Conservation (phyloP, 2,329 filamentous ascomycete species). For the Aspergillus ruber region DNA sequence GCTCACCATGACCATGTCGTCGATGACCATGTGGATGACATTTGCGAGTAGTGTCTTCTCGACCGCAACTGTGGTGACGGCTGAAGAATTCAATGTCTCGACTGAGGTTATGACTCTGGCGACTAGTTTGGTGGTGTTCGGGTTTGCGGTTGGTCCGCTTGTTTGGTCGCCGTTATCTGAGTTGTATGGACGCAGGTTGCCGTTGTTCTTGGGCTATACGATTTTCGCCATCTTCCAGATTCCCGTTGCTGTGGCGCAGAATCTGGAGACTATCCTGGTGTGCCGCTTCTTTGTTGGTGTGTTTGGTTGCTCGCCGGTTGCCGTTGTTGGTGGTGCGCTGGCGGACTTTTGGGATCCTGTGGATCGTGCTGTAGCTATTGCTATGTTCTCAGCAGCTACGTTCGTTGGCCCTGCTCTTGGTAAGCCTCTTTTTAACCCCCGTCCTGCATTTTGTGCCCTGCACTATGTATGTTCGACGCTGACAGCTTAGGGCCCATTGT, state of each 20-base stretch:
- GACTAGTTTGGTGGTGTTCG: slow-evolving; percentile 40
- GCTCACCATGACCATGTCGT: slow-evolving; percentile 25
- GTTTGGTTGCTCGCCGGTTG: slow-evolving; percentile 47
- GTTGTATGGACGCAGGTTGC: slow-evolving; percentile 44
- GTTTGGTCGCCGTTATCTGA: slow-evolving; percentile 43
- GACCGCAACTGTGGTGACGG: slow-evolving; percentile 35
- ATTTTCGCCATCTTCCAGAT: slow-evolving; percentile 51
- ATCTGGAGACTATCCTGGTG: slow-evolving; percentile 49
- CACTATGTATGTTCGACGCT: neutral
- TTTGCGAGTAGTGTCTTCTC: slow-evolving; percentile 44
- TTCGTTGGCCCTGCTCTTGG: slow-evolving; percentile 46
- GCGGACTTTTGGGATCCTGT: slow-evolving; percentile 45
- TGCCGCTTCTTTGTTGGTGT: slow-evolving; percentile 50
- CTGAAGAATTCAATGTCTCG: slow-evolving; percentile 39
- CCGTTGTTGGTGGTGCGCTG: slow-evolving; percentile 45
- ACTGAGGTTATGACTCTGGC: slow-evolving; percentile 36
- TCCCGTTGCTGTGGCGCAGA: slow-evolving; percentile 48
- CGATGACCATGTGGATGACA: slow-evolving; percentile 40
- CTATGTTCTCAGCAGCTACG: slow-evolving; percentile 39
- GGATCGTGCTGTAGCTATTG: slow-evolving; percentile 41
- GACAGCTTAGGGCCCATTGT: slow-evolving; percentile 36
- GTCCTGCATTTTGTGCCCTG: too few species aligned
- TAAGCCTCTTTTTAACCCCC: slow-evolving; percentile 3
- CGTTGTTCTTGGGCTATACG: slow-evolving; percentile 45
- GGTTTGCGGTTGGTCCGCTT: slow-evolving; percentile 50